Conservation (phyloP, 768 basidiomycete genomes). For the Amanita subjunquillea region DNA sequence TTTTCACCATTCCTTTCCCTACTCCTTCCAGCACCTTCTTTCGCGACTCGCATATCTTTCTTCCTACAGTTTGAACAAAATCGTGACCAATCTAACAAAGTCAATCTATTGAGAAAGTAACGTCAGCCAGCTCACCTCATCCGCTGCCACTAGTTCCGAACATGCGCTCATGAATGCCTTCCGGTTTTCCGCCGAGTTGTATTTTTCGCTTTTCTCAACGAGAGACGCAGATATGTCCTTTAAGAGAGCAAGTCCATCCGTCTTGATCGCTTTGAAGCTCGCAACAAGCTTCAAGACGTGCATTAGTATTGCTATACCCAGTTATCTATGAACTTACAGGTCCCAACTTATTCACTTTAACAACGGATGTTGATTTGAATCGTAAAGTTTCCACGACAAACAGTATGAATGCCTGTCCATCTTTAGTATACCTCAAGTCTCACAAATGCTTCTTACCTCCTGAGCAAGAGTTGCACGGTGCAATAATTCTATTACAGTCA, state of each 20-base stretch:
- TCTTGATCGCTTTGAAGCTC: conserved; percentile 53
- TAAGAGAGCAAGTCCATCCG: conserved; percentile 38
- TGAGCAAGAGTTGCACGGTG: conserved; percentile 68
- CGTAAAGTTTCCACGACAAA: conserved; percentile 60
- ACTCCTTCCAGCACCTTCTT: conserved; percentile 65
- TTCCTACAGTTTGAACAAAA: conserved; percentile 48
- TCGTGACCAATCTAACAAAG: conserved; percentile 48
- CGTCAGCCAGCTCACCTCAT: conserved; percentile 14
- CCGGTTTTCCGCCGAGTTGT: conserved; percentile 42
- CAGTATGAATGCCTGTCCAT: conserved; percentile 58
- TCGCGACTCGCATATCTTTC: conserved; percentile 58
- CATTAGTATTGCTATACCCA: not conserved
- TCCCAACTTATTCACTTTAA: conserved; percentile 67
- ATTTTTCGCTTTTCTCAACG: conserved; percentile 37
- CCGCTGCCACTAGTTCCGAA: conserved; percentile 22
- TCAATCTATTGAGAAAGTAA: conserved; percentile 5
- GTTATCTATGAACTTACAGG: conserved; percentile 32
- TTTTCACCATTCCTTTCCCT: conserved; percentile 56
- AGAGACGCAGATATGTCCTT: conserved; percentile 49
- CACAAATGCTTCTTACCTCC: conserved; percentile 36
- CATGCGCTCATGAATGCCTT: conserved; percentile 43
- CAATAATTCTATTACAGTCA: conserved; percentile 45
- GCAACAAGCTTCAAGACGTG: conserved; percentile 42
- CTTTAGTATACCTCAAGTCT: conserved; percentile 2
- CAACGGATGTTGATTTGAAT: conserved; percentile 60